Percentiles rank a stretch among this genome's conserved stretches.
Evolutionary conservation across 371 early-diverging fungal genomes (phyloP).

Genomic region (Saksenaea oblongispora): DNA sequence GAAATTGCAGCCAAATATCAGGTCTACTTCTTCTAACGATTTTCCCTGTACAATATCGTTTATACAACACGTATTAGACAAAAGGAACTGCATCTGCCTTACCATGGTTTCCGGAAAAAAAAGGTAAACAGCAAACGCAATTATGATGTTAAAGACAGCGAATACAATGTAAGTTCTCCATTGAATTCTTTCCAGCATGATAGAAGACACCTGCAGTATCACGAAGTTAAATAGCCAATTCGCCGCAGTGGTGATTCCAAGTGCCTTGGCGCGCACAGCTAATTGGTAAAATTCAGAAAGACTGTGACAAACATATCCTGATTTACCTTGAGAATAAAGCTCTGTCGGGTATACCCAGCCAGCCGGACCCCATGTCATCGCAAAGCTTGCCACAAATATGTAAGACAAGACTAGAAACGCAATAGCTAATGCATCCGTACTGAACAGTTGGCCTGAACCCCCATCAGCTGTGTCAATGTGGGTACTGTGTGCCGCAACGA

Average conservation of each 20-base stretch:
- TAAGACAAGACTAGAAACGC: slow-evolving; percentile 70
- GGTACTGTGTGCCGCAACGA: slow-evolving; percentile 38
- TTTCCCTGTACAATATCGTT: slow-evolving; percentile 34
- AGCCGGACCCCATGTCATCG: slow-evolving; percentile 89
- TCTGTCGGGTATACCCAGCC: slow-evolving; percentile 95
- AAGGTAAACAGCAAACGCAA: slow-evolving; percentile 60
- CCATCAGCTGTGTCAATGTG: slow-evolving; percentile 27
- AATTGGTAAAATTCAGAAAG: slow-evolving; percentile 5
- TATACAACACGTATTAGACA: not conserved
- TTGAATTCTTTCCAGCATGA: slow-evolving; percentile 61
- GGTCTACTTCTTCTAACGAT: slow-evolving; percentile 52
- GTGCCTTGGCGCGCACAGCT: slow-evolving; percentile 79
- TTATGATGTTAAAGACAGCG: slow-evolving; percentile 57
- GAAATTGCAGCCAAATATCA: slow-evolving; percentile 46
- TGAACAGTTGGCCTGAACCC: slow-evolving; percentile 30
- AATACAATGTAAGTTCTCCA: slow-evolving; percentile 72
- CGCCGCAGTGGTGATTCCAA: slow-evolving; percentile 83
- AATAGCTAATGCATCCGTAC: slow-evolving; percentile 43
- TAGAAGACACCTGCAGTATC: slow-evolving; percentile 65
- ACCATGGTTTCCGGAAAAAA: slow-evolving; percentile 88
- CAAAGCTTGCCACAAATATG: slow-evolving; percentile 74
- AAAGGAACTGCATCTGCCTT: not conserved
- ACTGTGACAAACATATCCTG: not conserved
- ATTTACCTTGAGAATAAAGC: slow-evolving; percentile 70
- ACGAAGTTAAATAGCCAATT: slow-evolving; percentile 88